Conservation (phyloP, 176 grass and related monocot species). For the Chloris gayana region DNA sequence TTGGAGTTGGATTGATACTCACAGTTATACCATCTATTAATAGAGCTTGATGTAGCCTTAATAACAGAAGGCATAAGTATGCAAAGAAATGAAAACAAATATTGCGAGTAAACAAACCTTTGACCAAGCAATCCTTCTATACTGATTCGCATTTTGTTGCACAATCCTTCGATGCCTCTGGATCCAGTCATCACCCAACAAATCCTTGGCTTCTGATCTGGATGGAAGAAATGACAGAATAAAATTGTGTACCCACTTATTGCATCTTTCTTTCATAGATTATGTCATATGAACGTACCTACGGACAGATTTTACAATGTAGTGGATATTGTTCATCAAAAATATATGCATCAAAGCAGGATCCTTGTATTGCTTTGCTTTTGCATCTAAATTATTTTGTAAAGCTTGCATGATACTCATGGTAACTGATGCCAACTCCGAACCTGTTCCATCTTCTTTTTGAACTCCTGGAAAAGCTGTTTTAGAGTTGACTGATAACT, state of each 20-base stretch:
- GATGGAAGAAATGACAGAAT: slow-evolving; percentile 24
- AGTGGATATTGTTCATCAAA: slow-evolving; percentile 98
- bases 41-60: background rate
- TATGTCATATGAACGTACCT: slow-evolving; percentile 57
- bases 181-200: slow-evolving; percentile 96
- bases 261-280: slow-evolving; percentile 4
- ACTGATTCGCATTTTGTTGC: slow-evolving; percentile 93
- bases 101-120: slow-evolving; percentile 58
- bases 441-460: slow-evolving; percentile 78
- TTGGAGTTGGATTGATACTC: background rate
- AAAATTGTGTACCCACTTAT: background rate
- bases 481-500: slow-evolving; percentile 95
- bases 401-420: slow-evolving; percentile 98
- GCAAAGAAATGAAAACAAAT: slow-evolving; percentile 21
- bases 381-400: slow-evolving; percentile 88
- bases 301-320: slow-evolving; percentile 88
- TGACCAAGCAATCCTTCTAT: slow-evolving; percentile 92
- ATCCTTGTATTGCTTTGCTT: slow-evolving; percentile 97
- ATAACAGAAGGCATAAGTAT: background rate
- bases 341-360: slow-evolving; percentile 81
- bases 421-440: slow-evolving; percentile 79
- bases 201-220: slow-evolving; percentile 92
- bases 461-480: slow-evolving; percentile 92
- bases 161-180: slow-evolving; percentile 95
- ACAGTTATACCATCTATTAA: slow-evolving; percentile 21